Conservation (phyloP, 2,329 filamentous ascomycete genomes). For the Sarocladiaceae sp. region DNA sequence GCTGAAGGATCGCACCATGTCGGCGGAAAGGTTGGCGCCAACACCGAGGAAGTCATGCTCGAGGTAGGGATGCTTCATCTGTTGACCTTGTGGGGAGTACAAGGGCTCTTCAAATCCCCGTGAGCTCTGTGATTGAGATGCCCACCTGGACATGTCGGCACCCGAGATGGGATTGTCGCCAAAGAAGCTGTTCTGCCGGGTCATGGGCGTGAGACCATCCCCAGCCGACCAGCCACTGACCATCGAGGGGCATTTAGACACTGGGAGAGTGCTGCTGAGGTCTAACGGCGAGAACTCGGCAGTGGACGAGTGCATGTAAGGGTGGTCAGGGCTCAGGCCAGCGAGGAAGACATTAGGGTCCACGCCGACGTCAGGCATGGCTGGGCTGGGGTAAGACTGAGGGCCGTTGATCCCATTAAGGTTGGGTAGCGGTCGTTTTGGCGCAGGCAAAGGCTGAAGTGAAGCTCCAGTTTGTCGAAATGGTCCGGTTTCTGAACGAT, state of each 20-base stretch:
- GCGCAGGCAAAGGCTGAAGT: neutral
- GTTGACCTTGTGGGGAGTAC: constrained; percentile 3
- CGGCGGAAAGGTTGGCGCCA: constrained; percentile 27
- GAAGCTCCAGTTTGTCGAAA: neutral
- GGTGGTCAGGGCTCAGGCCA: constrained; percentile 13
- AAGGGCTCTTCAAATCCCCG: constrained; percentile 13
- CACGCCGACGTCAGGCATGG: constrained; percentile 28
- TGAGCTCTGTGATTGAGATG: constrained; percentile 1
- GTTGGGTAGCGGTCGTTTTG: neutral
- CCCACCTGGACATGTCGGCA: constrained; percentile 11
- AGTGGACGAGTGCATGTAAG: constrained; percentile 20
- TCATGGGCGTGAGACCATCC: constrained; percentile 35
- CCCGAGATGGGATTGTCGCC: constrained; percentile 23
- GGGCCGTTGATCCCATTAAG: neutral
- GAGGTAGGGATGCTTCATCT: constrained; percentile 24
- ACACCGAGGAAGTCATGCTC: constrained; percentile 32
- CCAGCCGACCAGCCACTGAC: constrained; percentile 34
- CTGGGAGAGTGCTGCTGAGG: constrained; percentile 21
- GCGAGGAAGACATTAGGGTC: constrained; percentile 36
- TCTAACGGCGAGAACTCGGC: constrained; percentile 20
- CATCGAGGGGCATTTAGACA: constrained; percentile 38
- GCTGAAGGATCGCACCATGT: neutral
- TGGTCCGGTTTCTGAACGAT: neutral
- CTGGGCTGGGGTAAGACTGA: neutral
- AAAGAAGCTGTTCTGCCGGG: constrained; percentile 37